Evolutionary conservation across 1,139 yeast genomes (phyloP).

Genomic region (Taiozyma sp.): DNA sequence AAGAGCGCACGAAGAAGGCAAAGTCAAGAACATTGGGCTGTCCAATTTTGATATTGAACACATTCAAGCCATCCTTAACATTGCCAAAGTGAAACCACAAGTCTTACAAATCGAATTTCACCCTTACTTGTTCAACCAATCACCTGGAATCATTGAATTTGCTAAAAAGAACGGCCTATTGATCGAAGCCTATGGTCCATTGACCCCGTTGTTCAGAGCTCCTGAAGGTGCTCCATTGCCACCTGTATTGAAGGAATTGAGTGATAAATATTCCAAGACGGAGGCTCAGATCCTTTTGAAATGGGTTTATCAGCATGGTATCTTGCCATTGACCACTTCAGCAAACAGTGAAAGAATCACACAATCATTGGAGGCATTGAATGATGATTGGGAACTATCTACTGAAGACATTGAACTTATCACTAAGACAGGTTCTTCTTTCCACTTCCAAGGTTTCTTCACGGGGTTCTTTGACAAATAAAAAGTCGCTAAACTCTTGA

Average conservation of each 20-base stretch:
- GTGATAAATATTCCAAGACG: slow-evolving; percentile 30
- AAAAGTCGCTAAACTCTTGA: neutral
- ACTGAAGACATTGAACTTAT: slow-evolving; percentile 31
- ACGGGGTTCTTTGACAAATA: neutral
- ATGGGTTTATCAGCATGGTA: slow-evolving; percentile 36
- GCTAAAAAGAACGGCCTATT: slow-evolving; percentile 38
- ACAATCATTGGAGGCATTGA: slow-evolving; percentile 38
- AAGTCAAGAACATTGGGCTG: slow-evolving; percentile 39
- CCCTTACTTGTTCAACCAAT: slow-evolving; percentile 50
- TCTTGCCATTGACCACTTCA: slow-evolving; percentile 44
- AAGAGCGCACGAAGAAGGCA: slow-evolving; percentile 28
- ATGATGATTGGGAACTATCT: slow-evolving; percentile 26
- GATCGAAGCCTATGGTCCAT: slow-evolving; percentile 50
- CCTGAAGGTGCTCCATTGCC: slow-evolving; percentile 27
- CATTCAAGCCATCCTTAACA: slow-evolving; percentile 32
- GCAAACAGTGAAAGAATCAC: slow-evolving; percentile 38
- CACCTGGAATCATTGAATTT: slow-evolving; percentile 42
- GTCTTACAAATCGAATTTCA: slow-evolving; percentile 56
- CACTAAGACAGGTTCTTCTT: slow-evolving; percentile 17
- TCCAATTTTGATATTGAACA: slow-evolving; percentile 42
- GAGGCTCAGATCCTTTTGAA: slow-evolving; percentile 34
- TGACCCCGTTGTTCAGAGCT: slow-evolving; percentile 52
- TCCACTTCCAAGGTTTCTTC: slow-evolving; percentile 32
- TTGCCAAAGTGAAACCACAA: slow-evolving; percentile 37
- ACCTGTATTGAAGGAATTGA: slow-evolving; percentile 22